Conservation (phyloP, 352 stramenopile species). For the Peronospora farinosa region DNA sequence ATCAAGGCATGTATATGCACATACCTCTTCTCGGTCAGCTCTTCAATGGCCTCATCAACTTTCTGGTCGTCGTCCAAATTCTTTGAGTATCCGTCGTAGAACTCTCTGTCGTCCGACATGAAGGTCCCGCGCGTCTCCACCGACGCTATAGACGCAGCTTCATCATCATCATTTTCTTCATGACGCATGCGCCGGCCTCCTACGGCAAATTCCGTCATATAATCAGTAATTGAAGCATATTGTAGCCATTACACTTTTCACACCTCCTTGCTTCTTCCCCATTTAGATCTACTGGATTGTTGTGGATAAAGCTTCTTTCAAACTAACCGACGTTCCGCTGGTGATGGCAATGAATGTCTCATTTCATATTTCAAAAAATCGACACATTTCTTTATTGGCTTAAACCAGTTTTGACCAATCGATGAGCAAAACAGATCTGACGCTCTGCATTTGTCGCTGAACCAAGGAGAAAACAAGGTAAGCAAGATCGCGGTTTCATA, state of each 20-base stretch:
- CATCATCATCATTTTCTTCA: slow-evolving; percentile 66
- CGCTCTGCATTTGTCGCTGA: neutral
- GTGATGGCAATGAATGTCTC: no score
- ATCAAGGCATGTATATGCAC: neutral
- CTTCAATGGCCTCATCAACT: slow-evolving; percentile 68
- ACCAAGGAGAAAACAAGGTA: slow-evolving; percentile 1
- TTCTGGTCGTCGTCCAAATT: slow-evolving; percentile 53
- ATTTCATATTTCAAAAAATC: neutral
- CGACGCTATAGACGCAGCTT: slow-evolving; percentile 58
- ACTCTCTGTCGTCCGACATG: slow-evolving; percentile 56
- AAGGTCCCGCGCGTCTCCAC: slow-evolving; percentile 60
- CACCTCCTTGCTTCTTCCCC: slow-evolving; percentile 66
- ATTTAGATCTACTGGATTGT: slow-evolving; percentile 21
- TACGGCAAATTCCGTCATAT: slow-evolving; percentile 6
- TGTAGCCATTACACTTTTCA: neutral
- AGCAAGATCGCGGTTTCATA: slow-evolving; percentile 14
- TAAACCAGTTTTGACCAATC: slow-evolving; percentile 12
- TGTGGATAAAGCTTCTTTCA: slow-evolving; percentile 2
- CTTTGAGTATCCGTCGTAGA: slow-evolving; percentile 63
- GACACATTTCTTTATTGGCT: slow-evolving; percentile 6
- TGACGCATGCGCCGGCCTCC: slow-evolving; percentile 54
- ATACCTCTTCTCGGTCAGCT: slow-evolving; percentile 75
- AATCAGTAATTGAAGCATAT: slow-evolving; percentile 8
- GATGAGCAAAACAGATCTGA: neutral
- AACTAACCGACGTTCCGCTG: slow-evolving; percentile 2